These are phyloP conservation scores for Beta corolliflora DNA, from an alignment of 179 eudicot genomes.

Conservation along the genomic window DNA sequence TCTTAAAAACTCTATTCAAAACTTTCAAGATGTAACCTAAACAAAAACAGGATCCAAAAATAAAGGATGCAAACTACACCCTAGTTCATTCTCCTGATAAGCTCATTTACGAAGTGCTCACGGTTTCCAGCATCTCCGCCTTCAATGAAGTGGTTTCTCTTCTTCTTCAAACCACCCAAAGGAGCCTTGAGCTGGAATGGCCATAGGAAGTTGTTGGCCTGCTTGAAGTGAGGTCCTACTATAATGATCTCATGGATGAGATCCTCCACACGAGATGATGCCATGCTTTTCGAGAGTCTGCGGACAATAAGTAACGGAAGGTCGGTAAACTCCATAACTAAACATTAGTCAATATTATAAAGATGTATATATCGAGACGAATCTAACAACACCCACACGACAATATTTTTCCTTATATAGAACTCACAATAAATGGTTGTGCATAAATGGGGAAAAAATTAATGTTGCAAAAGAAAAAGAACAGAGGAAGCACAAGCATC, in stretches of 20 bases:
- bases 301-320: background rate
- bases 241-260: conserved; percentile 81
- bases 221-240: conserved; percentile 85
- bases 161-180: conserved; percentile 78
- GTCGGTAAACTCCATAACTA: background rate
- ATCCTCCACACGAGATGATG: conserved; percentile 84
- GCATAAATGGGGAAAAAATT: no score
- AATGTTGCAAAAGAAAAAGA: no score
- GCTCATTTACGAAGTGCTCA: conserved; percentile 71
- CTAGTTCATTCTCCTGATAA: conserved; percentile 90
- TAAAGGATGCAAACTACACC: background rate
- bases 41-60: background rate
- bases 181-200: conserved; percentile 83
- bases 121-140: conserved; percentile 97
- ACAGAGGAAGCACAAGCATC: no score
- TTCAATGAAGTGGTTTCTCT: conserved; percentile 87
- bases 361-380: no score
- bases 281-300: conserved; percentile 73
- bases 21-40: background rate
- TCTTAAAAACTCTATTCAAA: background rate
- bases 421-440: no score
- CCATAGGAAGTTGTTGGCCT: conserved; percentile 89
- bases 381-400: no score
- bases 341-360: no score
- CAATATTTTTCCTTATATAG: no score